phyloP scores from a whole-genome alignment of 2,329 filamentous ascomycete species.

The Botryosphaeria dothidea region DNA sequence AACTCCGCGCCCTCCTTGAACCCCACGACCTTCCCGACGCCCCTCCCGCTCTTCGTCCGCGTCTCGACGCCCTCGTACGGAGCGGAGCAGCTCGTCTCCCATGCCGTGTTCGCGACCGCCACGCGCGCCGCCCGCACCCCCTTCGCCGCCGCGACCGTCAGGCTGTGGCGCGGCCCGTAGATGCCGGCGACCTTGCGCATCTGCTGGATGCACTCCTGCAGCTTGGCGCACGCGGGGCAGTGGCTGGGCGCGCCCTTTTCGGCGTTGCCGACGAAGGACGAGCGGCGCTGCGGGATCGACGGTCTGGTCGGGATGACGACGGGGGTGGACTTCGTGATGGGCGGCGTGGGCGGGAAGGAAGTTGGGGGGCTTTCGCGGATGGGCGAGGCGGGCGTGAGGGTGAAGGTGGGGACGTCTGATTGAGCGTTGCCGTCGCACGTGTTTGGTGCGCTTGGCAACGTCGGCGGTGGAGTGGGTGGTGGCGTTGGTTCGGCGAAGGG shows the following conservation, averaged over 20 bases:
- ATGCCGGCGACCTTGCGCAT: slow-evolving; percentile 4
- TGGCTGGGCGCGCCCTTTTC: background rate
- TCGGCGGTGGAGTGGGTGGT: background rate
- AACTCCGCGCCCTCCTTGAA: background rate
- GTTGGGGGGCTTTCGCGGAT: background rate
- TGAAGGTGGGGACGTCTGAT: background rate
- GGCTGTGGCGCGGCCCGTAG: slow-evolving; percentile 1
- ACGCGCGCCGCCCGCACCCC: background rate
- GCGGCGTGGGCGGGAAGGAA: background rate
- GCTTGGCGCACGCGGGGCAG: background rate
- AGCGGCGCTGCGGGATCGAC: background rate
- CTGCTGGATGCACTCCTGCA: background rate
- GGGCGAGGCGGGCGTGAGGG: background rate
- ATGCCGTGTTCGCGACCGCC: background rate
- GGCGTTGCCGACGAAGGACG: background rate
- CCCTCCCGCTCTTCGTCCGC: background rate
- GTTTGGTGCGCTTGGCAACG: background rate
- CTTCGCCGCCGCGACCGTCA: background rate
- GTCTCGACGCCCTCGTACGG: background rate
- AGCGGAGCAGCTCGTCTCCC: background rate
- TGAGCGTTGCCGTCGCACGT: no score
- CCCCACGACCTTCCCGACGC: background rate
- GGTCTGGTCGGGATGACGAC: background rate
- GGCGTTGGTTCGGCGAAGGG: background rate
- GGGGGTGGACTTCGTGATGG: background rate